These are phyloP conservation scores for Trametes maxima DNA, from an alignment of 768 basidiomycete species.

Conservation along the genomic window DNA sequence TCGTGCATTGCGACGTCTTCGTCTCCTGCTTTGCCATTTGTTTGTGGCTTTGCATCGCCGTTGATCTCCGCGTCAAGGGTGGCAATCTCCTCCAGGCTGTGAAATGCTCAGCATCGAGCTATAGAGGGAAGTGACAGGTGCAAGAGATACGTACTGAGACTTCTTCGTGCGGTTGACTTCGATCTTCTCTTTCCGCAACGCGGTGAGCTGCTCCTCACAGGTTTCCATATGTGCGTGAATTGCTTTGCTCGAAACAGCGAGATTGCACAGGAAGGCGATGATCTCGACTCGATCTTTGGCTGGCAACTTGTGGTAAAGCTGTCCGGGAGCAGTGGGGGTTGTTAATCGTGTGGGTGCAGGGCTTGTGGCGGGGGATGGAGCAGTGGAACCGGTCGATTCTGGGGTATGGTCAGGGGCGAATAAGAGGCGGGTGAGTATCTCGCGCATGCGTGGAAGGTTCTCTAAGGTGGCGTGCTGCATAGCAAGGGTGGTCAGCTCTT, in stretches of 20 bases:
- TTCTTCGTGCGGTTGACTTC: conserved; percentile 92
- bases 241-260: conserved; percentile 87
- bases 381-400: conserved; percentile 51
- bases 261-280: conserved; percentile 84
- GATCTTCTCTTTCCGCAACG: conserved; percentile 92
- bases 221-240: conserved; percentile 89
- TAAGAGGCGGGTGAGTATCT: conserved; percentile 69
- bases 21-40: conserved; percentile 36
- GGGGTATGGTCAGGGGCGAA: conserved; percentile 61
- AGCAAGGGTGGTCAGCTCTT: conserved; percentile 7
- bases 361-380: conserved; percentile 47
- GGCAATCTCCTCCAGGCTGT: conserved; percentile 75
- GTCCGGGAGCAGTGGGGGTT: conserved; percentile 53
- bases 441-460: conserved; percentile 73
- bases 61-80: conserved; percentile 57
- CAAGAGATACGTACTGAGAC: conserved; percentile 62
- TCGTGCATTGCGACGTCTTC: conserved; percentile 67
- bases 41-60: conserved; percentile 25
- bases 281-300: conserved; percentile 83
- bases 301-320: conserved; percentile 74
- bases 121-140: neutral
- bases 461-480: conserved; percentile 72
- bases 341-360: conserved; percentile 45
- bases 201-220: conserved; percentile 87
- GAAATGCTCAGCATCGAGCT: too few species aligned